Base-by-base conservation (phyloP, 768 basidiomycete species). In the Infundibulicybe gibba region DNA sequence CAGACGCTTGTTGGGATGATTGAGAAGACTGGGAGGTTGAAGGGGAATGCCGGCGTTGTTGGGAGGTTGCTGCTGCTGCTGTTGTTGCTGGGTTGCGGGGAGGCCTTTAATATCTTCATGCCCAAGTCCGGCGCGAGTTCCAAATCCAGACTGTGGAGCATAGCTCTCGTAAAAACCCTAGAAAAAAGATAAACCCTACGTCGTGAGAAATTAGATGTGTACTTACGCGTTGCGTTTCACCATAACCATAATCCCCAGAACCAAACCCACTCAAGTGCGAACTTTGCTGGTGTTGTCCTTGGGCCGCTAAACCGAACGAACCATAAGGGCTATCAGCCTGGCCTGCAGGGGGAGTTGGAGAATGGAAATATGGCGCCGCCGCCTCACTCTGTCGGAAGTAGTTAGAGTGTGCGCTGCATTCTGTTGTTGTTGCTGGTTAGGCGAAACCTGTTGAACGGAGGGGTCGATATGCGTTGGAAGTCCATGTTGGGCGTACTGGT, bases 121-220 rank as follows among this genome's bases (percentile, higher is more conserved):
- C 13, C 77, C 76, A 8, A 90, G 71, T 17, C 76, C 76, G 50
- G 74, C 80, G 16, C 89, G 77, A 48, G 76, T 78, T 31, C 77
- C 76, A 52, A 90, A 91, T 25, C 70, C 76, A 37, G 74, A 68
- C 44, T 77, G 84, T 54, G 82, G 87, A 42, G 59, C 57, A 58
- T 90, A 90, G 8, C 80, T 78, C 38, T 90, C 88, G 57, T 91
- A 91, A 66, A 89, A 88, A 53, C 79, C 79, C 85, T 87, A 52
- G 34, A 53, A 44, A 45, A 51, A 44, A 38, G 53, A 55, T 62
- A 44, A 57, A 52, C 34, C 45, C 34, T 33, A 48, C 41, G 4
- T 35, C 9, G 16, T 21, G 41, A 37, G 20, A 11, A 49, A 30
- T 25, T 53, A 45, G 3, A 41, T 35, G 49, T 15, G 44, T 14